A percentile compares a stretch with the other conserved stretches of the same genome.
phyloP scores from a whole-genome alignment of 202 grass and related monocot genomes.

The Schoenoplectus triqueter region DNA sequence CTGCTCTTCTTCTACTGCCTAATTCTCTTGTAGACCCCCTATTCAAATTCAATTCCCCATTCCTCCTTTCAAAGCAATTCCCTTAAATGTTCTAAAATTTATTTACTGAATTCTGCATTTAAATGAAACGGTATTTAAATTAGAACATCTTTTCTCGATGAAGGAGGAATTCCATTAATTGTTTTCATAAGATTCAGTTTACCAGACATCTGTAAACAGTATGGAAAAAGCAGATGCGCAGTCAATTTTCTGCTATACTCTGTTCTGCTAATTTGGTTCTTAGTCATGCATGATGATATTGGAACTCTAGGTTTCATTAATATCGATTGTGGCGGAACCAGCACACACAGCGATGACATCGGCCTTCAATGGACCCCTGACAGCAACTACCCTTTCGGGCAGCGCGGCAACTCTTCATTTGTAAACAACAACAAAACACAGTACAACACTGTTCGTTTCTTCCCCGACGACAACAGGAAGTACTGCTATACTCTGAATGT shows the following conservation, averaged over 20 bases:
- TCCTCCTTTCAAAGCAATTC: too few relatives aligned
- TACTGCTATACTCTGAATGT: conserved; percentile 44
- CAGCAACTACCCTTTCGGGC: conserved; percentile 24
- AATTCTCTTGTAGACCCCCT: too few relatives aligned
- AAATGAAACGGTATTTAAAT: background rate
- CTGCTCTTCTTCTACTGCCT: too few relatives aligned
- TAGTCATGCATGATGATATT: background rate
- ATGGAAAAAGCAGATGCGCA: background rate
- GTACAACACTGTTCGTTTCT: conserved; percentile 31
- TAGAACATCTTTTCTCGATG: too few relatives aligned
- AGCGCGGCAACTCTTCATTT: conserved; percentile 13
- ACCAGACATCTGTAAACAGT: background rate
- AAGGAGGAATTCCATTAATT: background rate
- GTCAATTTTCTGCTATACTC: background rate
- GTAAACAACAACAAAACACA: conserved; percentile 35
- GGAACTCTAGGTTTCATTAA: conserved; percentile 37
- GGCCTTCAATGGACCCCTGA: conserved; percentile 40
- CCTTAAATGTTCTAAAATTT: background rate
- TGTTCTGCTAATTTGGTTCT: background rate
- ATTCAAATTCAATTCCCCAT: too few relatives aligned
- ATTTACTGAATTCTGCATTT: conserved; percentile 1
- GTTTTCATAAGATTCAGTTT: background rate
- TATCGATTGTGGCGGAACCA: conserved; percentile 40
- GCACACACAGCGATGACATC: conserved; percentile 35
- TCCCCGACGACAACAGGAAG: conserved; percentile 39